Evolutionary conservation across 2,329 filamentous ascomycete species (phyloP), one percentile per base, ranked within the genome.

Genomic region (Amesomyces nigricolor): DNA sequence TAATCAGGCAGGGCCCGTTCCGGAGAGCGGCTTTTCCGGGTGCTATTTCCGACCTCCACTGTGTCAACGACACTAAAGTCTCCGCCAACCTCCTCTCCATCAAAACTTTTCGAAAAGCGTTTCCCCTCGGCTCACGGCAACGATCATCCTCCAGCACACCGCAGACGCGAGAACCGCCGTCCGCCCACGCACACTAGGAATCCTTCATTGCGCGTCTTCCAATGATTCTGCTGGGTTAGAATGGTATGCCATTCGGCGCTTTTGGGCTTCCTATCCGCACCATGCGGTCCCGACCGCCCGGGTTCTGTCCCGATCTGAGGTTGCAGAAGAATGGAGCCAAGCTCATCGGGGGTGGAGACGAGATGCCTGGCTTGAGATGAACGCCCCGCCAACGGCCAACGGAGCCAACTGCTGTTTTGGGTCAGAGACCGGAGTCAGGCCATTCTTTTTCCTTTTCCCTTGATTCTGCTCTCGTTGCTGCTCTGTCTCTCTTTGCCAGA

Each of bases 221-320:
- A 13, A 16, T 40, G 3, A 26, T 35, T 11, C 30, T 35, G 43
- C 35, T 32, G 32, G n/a, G 37, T 13, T 35, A 29, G 38, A 22
- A 46, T 10, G 11, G 22, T n/a, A 16, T 2, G 38, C n/a, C 10
- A 43, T 37, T 35, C 44, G 32, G 14, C 19, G 8, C 16, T 9
- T 26, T 26, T 19, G 17, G 5, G 30, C 17, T 9, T 39, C n/a
- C 22, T 13, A 17, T 30, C 29, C 38, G 19, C 44, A 35, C 6
- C 19, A 9, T 7, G 32, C 50, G 38, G 57, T 58, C 53, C 50
- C 53, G 43, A 56, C 42, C 47, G 14, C 37, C 37, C 16, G 45
- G 50, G 46, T 38, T 29, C 43, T 40, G 43, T 51, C 38, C 57
- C 37, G 50, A 53, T 39, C 16, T 26, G 22, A 26, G 22, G 22